Evolutionary conservation across 208 protist genomes (phyloP).

Genomic region (Acanthamoeba triangularis): DNA sequence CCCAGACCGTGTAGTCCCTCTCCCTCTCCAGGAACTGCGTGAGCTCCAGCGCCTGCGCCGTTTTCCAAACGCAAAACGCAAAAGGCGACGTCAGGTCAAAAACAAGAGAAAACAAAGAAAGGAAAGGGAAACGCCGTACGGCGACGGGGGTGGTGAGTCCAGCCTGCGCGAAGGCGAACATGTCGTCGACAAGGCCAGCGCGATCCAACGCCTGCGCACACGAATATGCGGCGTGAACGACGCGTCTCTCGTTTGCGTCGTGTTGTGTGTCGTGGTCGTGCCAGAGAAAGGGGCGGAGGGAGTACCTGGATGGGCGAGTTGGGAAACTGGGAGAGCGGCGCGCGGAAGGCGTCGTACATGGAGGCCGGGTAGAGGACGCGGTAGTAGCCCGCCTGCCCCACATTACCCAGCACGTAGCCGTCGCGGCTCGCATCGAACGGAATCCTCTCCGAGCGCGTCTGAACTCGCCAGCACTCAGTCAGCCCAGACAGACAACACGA

Average conservation of each 20-base stretch:
- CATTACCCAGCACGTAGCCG: conserved; percentile 49
- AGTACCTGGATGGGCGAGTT: conserved; percentile 52
- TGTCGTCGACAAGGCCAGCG: not conserved
- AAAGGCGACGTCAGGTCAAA: not conserved
- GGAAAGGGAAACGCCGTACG: not conserved
- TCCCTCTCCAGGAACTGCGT: conserved; percentile 25
- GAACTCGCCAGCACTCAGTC: not conserved
- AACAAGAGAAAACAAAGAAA: not conserved
- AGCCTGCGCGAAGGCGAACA: conserved; percentile 58
- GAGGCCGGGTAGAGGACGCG: conserved; percentile 38
- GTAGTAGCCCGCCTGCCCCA: conserved; percentile 64
- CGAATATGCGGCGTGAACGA: not conserved
- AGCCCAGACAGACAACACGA: not conserved
- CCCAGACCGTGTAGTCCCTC: conserved; percentile 22
- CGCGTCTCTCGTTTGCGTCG: not conserved
- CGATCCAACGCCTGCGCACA: conserved; percentile 2
- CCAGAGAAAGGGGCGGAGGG: not conserved
- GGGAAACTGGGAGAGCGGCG: not conserved
- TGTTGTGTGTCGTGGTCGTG: not conserved
- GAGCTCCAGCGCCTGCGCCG: conserved; percentile 3
- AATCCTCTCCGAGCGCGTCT: not conserved
- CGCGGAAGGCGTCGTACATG: not conserved
- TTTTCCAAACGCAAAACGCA: too few relatives aligned
- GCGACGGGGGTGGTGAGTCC: conserved; percentile 3
- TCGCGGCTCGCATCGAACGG: not conserved